These are phyloP conservation scores for Anaeromyces robustus DNA, from an alignment of 192 early-diverging fungal genomes.

Conservation along the genomic window DNA sequence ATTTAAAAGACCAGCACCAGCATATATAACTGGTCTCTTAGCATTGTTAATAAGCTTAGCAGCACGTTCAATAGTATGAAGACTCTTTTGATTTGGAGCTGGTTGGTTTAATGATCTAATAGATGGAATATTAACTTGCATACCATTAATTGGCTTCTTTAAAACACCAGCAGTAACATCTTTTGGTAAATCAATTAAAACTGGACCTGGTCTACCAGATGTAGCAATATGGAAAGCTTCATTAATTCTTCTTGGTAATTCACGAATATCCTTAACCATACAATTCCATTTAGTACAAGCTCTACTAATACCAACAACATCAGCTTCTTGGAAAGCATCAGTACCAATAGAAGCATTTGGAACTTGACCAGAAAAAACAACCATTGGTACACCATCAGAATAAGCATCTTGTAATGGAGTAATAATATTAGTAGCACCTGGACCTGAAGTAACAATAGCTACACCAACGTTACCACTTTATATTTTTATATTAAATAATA, in stretches of 20 bases:
- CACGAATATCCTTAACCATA: constrained; percentile 90
- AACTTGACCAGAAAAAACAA: constrained; percentile 93
- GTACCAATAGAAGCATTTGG: constrained; percentile 76
- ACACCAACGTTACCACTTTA: constrained; percentile 59
- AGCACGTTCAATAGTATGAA: constrained; percentile 42
- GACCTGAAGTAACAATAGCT: constrained; percentile 77
- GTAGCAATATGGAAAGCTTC: constrained; percentile 97
- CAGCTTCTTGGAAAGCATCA: constrained; percentile 98
- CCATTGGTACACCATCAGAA: constrained; percentile 84
- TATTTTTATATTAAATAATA: too few relatives aligned
- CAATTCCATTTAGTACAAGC: constrained; percentile 99
- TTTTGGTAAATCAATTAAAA: constrained; percentile 94
- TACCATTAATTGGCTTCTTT: constrained; percentile 56
- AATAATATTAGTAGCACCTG: constrained; percentile 94
- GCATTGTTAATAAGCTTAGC: constrained; percentile 77
- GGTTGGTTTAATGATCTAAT: constrained; percentile 30
- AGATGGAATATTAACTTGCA: constrained; percentile 36
- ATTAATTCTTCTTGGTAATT: constrained; percentile 92
- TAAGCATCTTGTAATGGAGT: constrained; percentile 96
- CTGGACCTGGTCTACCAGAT: constrained; percentile 86
- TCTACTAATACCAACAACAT: constrained; percentile 87
- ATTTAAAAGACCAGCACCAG: constrained; percentile 78
- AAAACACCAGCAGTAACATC: constrained; percentile 87
- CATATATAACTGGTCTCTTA: constrained; percentile 85
- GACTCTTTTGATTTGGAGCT: constrained; percentile 16